A percentile compares a stretch with the other conserved stretches of the same genome.
Evolutionary conservation across 495 filamentous ascomycete genomes (phyloP).

Genomic region (Talaromyces proteolyticus): DNA sequence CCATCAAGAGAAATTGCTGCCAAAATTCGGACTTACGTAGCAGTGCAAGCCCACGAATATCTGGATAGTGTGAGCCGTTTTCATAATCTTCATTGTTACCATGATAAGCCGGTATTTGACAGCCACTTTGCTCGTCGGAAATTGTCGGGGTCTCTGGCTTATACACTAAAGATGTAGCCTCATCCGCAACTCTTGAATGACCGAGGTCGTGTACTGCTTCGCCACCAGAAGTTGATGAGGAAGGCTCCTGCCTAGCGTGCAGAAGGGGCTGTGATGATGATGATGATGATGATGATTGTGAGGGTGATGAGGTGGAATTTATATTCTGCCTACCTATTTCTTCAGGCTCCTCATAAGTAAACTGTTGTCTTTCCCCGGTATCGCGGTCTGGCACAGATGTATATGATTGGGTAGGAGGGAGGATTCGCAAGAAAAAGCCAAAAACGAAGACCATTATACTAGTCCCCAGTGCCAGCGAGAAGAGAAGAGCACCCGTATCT

Average conservation of each 20-base stretch:
- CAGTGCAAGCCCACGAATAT: constrained; percentile 83
- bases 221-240: constrained; percentile 31
- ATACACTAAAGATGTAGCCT: constrained; percentile 81
- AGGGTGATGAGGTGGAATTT: constrained; percentile 21
- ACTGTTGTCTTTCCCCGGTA: constrained; percentile 14
- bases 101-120: constrained; percentile 28
- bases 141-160: constrained; percentile 42
- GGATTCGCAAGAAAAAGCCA: constrained; percentile 75
- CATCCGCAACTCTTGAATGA: constrained; percentile 45
- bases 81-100: constrained; percentile 23
- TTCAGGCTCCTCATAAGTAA: constrained; percentile 26
- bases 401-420: constrained; percentile 59
- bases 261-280: constrained; percentile 4
- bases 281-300: constrained; percentile 14
- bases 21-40: constrained; percentile 78
- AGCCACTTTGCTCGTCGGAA: constrained; percentile 22
- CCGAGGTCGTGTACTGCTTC: constrained; percentile 21
- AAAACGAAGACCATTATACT: constrained; percentile 64
- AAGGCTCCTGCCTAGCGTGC: constrained; percentile 13
- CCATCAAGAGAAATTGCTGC: constrained; percentile 81
- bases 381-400: constrained; percentile 52
- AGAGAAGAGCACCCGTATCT: constrained; percentile 71
- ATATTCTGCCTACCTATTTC: constrained; percentile 66
- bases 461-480: constrained; percentile 77
- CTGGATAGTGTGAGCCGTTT: constrained; percentile 61